Evolutionary conservation across 345 rosid species (phyloP).

Genomic region (Linum lewisii): DNA sequence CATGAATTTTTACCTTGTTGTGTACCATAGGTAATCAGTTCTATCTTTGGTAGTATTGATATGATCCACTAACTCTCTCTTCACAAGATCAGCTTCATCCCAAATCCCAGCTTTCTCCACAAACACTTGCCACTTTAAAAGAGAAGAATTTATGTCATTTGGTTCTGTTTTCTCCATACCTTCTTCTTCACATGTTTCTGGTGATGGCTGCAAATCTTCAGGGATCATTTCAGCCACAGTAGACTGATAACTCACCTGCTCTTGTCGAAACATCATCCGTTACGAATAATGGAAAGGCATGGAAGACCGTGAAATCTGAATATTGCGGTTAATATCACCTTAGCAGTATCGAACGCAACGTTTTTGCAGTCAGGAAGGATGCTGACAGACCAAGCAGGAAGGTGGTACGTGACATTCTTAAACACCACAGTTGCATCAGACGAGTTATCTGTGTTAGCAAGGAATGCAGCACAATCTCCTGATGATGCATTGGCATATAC

Average conservation of each 20-base stretch:
- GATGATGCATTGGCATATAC: conserved; percentile 50
- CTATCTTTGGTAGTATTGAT: conserved; percentile 73
- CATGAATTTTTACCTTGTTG: conserved; percentile 60
- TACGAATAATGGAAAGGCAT: neutral
- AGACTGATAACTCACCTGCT: conserved; percentile 59
- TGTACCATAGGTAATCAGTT: conserved; percentile 95
- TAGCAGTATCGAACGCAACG: conserved; percentile 68
- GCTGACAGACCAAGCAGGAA: conserved; percentile 98
- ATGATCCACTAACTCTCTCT: conserved; percentile 60
- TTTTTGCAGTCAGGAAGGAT: conserved; percentile 89
- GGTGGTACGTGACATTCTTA: conserved; percentile 47
- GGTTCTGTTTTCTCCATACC: neutral
- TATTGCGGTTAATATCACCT: conserved; percentile 55
- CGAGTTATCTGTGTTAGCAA: conserved; percentile 63
- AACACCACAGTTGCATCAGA: conserved; percentile 48
- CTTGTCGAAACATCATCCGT: neutral
- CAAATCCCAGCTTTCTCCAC: conserved; percentile 64
- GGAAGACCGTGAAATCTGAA: neutral
- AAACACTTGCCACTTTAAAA: conserved; percentile 66
- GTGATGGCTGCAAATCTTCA: conserved; percentile 43
- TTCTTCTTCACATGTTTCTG: conserved; percentile 16
- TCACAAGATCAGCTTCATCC: conserved; percentile 58
- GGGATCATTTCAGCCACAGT: conserved; percentile 71
- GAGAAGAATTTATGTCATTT: conserved; percentile 3
- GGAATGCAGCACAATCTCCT: conserved; percentile 73